Percentiles rank a stretch among this genome's conserved stretches.
Evolutionary conservation across 192 early-diverging fungal genomes (phyloP).

Genomic region (Entomortierella parvispora): DNA sequence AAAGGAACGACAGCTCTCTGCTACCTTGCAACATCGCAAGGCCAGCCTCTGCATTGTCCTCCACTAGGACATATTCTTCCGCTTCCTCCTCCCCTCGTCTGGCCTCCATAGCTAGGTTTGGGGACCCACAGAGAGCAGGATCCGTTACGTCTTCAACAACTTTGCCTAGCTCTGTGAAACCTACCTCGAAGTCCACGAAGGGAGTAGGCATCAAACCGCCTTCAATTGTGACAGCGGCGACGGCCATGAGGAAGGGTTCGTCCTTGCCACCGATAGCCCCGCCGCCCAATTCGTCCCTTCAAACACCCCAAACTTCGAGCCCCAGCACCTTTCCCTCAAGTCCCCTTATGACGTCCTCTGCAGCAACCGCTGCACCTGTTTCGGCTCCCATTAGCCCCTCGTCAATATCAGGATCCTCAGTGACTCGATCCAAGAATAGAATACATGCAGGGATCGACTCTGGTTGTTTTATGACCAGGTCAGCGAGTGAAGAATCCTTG

Average conservation of each 20-base stretch:
- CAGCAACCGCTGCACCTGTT: background rate
- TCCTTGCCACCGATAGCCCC: slow-evolving; percentile 30
- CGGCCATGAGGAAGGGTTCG: background rate
- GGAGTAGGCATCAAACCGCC: slow-evolving; percentile 33
- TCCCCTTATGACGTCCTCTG: background rate
- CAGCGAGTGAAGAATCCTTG: slow-evolving; percentile 19
- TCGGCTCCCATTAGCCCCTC: background rate
- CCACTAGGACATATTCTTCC: background rate
- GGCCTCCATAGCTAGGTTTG: slow-evolving; percentile 9
- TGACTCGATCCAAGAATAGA: slow-evolving; percentile 22
- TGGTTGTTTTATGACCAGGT: slow-evolving; percentile 34
- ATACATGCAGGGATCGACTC: slow-evolving; percentile 30
- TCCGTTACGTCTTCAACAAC: background rate
- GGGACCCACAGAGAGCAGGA: slow-evolving; percentile 1
- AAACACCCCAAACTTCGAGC: background rate
- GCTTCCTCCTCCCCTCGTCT: slow-evolving; percentile 17
- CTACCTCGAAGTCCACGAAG: slow-evolving; percentile 22
- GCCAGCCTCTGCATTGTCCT: slow-evolving; percentile 6
- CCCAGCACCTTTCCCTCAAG: background rate
- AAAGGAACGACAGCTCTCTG: background rate
- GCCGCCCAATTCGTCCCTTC: slow-evolving; percentile 1
- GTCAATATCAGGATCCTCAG: background rate
- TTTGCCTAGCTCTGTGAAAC: too few relatives aligned
- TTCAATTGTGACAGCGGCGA: slow-evolving; percentile 23
- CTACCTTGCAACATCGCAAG: slow-evolving; percentile 12